Percentiles rank a stretch among this genome's conserved stretches.
These are phyloP conservation scores for Saturnispora mendoncae DNA, from an alignment of 805 yeast species.

Conservation along the genomic window DNA sequence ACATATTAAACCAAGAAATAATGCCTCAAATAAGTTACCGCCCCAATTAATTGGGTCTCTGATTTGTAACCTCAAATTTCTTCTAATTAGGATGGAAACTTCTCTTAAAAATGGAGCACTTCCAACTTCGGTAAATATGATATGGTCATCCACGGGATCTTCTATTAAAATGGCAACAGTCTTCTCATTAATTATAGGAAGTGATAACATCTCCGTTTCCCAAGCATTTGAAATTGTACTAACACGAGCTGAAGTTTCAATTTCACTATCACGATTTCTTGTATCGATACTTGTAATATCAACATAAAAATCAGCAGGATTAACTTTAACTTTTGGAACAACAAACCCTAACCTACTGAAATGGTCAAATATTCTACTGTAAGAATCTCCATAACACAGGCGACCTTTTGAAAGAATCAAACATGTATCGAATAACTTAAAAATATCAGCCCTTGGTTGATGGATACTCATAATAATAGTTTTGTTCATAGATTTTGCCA, in stretches of 20 bases:
- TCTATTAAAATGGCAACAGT: background rate
- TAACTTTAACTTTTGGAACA: constrained; percentile 36
- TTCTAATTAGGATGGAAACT: constrained; percentile 33
- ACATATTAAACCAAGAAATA: constrained; percentile 47
- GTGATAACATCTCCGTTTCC: constrained; percentile 24
- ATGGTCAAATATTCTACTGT: constrained; percentile 34
- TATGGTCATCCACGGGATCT: constrained; percentile 2
- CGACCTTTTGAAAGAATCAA: constrained; percentile 60
- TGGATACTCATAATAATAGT: constrained; percentile 72
- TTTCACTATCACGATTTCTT: constrained; percentile 31
- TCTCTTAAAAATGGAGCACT: constrained; percentile 37
- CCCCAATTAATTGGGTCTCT: constrained; percentile 46
- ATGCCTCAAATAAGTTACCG: constrained; percentile 33
- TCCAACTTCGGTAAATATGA: constrained; percentile 21
- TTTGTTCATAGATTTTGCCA: constrained; percentile 48
- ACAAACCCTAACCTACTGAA: constrained; percentile 39
- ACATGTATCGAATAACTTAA: constrained; percentile 56
- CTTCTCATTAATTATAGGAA: background rate
- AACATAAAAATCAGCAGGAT: constrained; percentile 55
- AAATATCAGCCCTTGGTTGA: constrained; percentile 76
- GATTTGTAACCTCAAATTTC: constrained; percentile 38
- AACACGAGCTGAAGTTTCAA: constrained; percentile 29
- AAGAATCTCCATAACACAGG: constrained; percentile 38
- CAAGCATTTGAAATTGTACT: constrained; percentile 30
- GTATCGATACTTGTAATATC: constrained; percentile 51